Evolutionary conservation across 192 early-diverging fungal genomes (phyloP), one percentile per base, ranked within the genome.

Genomic region (Gryganskiella cystojenkinii): DNA sequence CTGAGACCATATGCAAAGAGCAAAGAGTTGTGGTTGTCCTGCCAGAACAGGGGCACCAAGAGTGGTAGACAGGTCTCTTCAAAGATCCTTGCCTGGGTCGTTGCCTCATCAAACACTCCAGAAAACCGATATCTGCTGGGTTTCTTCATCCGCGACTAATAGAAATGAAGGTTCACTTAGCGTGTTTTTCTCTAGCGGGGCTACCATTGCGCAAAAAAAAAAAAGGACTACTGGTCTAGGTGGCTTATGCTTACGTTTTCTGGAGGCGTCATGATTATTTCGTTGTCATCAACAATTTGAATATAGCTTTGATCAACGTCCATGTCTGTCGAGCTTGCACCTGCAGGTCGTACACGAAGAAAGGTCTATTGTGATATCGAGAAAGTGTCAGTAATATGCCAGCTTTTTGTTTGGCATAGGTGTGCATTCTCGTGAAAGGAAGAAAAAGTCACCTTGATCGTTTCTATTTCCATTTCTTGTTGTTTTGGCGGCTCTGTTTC

Each of bases 1-100:
- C 88, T 91, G 30, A 86, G 84, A 3, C 92, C 91, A 53, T 92
- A 92, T 3, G 90, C 82, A 71, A 94, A 92, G 45, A 94, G 35
- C 27, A 91, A 67, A 28, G 84, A 86, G 53, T 92, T 89, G 46
- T 20, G 63, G 14, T 76, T 56, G 59, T 85, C 86, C 3, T 90
- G 87, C 3, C 60, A 45, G 14, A 91, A 74, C 8, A 90, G 60
- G 25, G 90, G 84, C 15, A 63, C 51, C 11, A 92, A 65, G 11
- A 90, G 82, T 0, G 90, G 90, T 20, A 88, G 30, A 7, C 87
- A 87, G 0, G 85, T 85, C 14, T 85, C 79, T 24, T 88, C 82
- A 33, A 91, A 92, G n/a, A 91, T 80, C 0, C 78, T 62, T 14
- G 86, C 56, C 67, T 91, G 89, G 34, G 63, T 46, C 8, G 82